These are phyloP conservation scores for Cladosporium phlei DNA, from an alignment of 2,329 filamentous ascomycete genomes.

Conservation along the genomic window DNA sequence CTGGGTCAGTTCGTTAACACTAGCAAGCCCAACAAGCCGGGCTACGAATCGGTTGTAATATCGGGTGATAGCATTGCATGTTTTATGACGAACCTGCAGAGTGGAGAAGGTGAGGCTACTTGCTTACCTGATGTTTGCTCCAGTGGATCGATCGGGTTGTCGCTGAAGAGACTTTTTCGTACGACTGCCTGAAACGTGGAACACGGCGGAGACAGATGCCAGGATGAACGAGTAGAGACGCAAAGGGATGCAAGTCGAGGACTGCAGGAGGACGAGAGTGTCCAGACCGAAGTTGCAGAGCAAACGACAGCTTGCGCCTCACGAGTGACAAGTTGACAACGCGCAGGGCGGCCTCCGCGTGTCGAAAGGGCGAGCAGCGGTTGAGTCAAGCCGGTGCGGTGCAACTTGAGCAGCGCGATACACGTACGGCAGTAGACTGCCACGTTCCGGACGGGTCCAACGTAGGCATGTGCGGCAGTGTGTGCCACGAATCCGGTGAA, in stretches of 20 bases:
- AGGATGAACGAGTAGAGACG: constrained; percentile 6
- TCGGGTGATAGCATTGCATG: neutral
- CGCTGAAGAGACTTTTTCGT: neutral
- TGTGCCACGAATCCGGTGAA: neutral
- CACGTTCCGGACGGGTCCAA: neutral
- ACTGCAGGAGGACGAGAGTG: neutral
- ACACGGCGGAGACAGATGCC: constrained; percentile 11
- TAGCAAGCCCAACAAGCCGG: neutral
- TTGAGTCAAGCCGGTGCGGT: constrained; percentile 4
- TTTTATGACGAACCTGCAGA: neutral
- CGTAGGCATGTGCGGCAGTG: neutral
- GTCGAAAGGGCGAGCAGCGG: constrained; percentile 3
- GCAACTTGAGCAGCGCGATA: neutral
- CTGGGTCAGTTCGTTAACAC: neutral
- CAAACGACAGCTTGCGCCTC: neutral
- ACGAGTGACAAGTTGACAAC: neutral
- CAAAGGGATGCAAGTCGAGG: constrained; percentile 7
- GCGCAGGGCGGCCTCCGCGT: constrained; percentile 7
- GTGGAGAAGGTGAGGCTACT: neutral
- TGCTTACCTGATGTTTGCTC: constrained; percentile 6
- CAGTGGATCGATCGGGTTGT: neutral
- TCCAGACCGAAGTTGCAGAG: neutral
- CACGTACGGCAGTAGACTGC: neutral
- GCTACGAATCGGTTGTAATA: constrained; percentile 6
- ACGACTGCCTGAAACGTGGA: neutral